phyloP scores from a whole-genome alignment of 2,329 filamentous ascomycete species.

The Diaporthe vexans region DNA sequence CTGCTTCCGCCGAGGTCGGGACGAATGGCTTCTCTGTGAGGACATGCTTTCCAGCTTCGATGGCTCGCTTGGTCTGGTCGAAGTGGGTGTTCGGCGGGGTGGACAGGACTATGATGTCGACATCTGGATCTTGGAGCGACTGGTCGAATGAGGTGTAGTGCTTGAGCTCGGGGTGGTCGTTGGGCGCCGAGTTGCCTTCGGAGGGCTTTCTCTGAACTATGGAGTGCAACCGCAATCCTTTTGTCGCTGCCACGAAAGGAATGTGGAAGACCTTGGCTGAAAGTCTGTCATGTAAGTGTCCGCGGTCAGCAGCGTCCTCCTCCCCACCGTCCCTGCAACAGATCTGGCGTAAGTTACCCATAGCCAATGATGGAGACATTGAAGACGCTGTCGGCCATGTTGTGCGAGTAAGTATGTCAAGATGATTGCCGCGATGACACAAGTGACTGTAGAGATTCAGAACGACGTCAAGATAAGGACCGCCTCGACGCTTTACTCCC shows the following conservation, averaged over 20 bases:
- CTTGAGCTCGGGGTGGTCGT: constrained; percentile 75
- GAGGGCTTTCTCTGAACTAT: constrained; percentile 82
- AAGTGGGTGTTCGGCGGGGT: constrained; percentile 82
- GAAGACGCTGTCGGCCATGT: constrained; percentile 44
- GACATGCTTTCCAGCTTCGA: constrained; percentile 82
- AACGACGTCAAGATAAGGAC: background rate
- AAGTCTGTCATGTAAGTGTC: constrained; percentile 53
- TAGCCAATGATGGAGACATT: constrained; percentile 51
- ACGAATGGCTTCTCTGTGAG: constrained; percentile 89
- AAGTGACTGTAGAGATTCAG: background rate
- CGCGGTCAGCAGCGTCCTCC: background rate
- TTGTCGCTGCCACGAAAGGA: constrained; percentile 77
- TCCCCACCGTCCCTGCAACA: background rate
- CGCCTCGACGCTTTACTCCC: background rate
- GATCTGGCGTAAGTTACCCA: constrained; percentile 42
- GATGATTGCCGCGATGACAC: background rate
- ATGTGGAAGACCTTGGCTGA: constrained; percentile 81
- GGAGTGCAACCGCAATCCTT: constrained; percentile 77
- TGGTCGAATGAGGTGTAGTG: constrained; percentile 74
- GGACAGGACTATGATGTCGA: constrained; percentile 79
- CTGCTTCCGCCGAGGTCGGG: constrained; percentile 77
- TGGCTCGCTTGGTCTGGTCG: constrained; percentile 71
- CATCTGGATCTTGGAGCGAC: constrained; percentile 73
- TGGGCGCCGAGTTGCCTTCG: constrained; percentile 74
- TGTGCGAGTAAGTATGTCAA: background rate